Evolutionary conservation across 768 basidiomycete species (phyloP).

Genomic region (Agrocybe pediades): DNA sequence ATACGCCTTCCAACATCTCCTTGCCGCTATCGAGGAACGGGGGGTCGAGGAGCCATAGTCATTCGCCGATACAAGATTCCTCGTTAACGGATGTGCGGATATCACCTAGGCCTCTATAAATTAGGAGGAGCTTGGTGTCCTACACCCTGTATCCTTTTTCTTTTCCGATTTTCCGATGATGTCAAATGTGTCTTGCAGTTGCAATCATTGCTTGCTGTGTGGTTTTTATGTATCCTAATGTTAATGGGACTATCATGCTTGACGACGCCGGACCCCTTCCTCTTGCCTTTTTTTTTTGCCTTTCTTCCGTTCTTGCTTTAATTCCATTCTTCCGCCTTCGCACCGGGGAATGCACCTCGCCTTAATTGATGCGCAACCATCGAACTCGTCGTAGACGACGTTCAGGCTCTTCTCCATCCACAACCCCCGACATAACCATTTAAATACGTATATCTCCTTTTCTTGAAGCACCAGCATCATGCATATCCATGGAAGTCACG

Average conservation of each 20-base stretch:
- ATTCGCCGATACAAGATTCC: constrained; percentile 46
- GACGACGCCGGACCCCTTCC: background rate
- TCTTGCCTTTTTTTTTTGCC: background rate
- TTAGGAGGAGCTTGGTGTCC: too few species aligned
- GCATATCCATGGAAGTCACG: too few species aligned
- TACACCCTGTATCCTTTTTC: background rate
- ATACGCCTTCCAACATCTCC: constrained; percentile 10
- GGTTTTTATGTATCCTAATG: background rate
- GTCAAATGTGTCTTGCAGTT: too few species aligned
- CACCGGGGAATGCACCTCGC: background rate
- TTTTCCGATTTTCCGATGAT: background rate
- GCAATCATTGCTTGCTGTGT: too few species aligned
- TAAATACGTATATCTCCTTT: too few species aligned
- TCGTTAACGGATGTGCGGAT: constrained; percentile 42
- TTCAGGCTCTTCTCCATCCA: background rate
- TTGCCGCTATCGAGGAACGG: constrained; percentile 22
- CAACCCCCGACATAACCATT: background rate
- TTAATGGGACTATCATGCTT: background rate
- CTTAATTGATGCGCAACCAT: background rate
- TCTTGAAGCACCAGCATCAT: background rate
- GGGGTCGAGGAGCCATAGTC: constrained; percentile 56
- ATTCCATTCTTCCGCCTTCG: too few species aligned
- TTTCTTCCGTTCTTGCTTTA: too few species aligned
- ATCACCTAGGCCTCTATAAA: constrained; percentile 23
- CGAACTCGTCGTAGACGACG: background rate